phyloP scores from a whole-genome alignment of 306 rosid species.

The Purshia tridentata region DNA sequence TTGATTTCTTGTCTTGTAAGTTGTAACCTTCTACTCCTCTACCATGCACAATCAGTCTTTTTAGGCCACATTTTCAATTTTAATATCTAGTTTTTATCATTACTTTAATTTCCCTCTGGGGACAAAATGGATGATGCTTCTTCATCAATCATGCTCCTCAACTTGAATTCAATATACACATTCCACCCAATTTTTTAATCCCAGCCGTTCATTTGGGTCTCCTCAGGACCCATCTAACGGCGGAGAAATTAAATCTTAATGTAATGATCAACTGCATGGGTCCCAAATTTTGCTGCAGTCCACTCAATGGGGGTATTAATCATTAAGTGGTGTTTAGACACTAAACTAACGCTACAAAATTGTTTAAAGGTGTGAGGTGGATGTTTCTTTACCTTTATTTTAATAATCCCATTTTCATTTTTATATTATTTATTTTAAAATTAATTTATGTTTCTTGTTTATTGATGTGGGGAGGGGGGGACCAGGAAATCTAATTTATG shows the following conservation, averaged over 20 bases:
- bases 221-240: conserved; percentile 53
- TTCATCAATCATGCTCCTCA: conserved; percentile 28
- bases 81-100: background rate
- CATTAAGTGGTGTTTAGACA: conserved; percentile 39
- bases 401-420: background rate
- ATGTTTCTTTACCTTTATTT: conserved; percentile 22
- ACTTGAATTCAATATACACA: conserved; percentile 18
- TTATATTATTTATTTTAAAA: background rate
- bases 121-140: conserved; percentile 47
- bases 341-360: conserved; percentile 35
- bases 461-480: conserved; percentile 53
- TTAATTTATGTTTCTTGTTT: background rate
- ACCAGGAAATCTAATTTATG: conserved; percentile 57
- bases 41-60: conserved; percentile 69
- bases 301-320: conserved; percentile 50
- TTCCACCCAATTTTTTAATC: conserved; percentile 15
- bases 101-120: conserved; percentile 26
- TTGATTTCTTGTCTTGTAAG: conserved; percentile 26
- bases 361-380: conserved; percentile 19
- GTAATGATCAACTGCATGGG: conserved; percentile 42
- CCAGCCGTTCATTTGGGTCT: conserved; percentile 37
- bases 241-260: conserved; percentile 38
- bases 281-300: conserved; percentile 54
- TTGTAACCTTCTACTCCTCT: conserved; percentile 27
- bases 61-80: conserved; percentile 46